A percentile compares a stretch with the other conserved stretches of the same genome.
Evolutionary conservation across 768 basidiomycete genomes (phyloP).

Genomic region (Hygrophorus pudorinus): DNA sequence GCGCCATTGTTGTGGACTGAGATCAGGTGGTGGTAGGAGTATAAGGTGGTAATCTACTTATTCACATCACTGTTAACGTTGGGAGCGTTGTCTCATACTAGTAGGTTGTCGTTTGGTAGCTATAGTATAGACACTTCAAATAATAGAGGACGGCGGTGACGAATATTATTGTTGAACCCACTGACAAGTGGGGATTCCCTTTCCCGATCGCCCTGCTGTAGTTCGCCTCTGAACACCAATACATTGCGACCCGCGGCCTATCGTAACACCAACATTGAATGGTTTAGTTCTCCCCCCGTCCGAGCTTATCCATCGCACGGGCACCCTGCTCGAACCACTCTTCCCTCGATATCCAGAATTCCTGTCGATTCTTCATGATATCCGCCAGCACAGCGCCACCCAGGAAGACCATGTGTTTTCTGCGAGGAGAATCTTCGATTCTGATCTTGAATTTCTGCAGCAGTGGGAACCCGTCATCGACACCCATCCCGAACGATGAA

Average conservation of each 20-base stretch:
- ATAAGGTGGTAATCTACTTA: no score
- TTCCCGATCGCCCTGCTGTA: no score
- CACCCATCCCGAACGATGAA: background rate
- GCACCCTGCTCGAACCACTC: constrained; percentile 94
- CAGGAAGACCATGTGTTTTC: constrained; percentile 99
- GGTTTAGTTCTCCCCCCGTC: constrained; percentile 41
- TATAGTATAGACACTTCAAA: no score
- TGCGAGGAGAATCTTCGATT: constrained; percentile 94
- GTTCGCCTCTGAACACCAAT: no score
- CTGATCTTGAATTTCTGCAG: constrained; percentile 96
- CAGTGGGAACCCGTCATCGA: background rate
- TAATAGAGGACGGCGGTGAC: no score
- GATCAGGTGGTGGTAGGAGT: constrained; percentile 60
- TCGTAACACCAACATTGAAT: background rate
- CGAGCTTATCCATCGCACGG: constrained; percentile 77
- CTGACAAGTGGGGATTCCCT: no score
- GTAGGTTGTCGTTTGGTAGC: no score
- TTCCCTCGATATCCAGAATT: constrained; percentile 92
- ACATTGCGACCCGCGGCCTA: no score
- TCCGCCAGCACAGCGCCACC: constrained; percentile 98
- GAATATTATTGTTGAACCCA: no score
- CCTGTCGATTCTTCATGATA: constrained; percentile 91
- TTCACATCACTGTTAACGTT: background rate
- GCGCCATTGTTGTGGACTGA: constrained; percentile 85
- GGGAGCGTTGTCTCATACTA: background rate